Conservation (phyloP, 2,329 filamentous ascomycete genomes). For the Nannizzia gypsea region DNA sequence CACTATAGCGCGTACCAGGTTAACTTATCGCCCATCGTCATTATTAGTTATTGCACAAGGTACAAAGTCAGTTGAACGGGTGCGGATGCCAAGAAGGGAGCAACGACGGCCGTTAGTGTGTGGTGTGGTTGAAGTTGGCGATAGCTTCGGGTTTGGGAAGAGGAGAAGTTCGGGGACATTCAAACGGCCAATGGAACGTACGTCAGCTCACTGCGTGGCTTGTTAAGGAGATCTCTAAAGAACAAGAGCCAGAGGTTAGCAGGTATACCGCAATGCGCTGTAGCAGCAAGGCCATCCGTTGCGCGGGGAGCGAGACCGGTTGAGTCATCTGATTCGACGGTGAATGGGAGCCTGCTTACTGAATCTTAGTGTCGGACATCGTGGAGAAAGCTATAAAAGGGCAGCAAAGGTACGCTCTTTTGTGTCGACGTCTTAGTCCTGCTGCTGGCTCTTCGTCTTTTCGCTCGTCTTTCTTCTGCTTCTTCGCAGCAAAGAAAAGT, state of each 20-base stretch:
- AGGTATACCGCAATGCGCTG: not conserved
- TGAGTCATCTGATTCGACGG: conserved; percentile 15
- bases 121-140: conserved; percentile 5
- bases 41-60: not conserved
- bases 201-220: conserved; percentile 85
- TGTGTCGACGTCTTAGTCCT: not conserved
- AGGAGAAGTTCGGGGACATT: not conserved
- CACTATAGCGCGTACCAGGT: conserved; percentile 40
- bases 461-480: not conserved
- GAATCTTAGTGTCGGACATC: conserved; percentile 61
- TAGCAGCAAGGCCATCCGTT: not conserved
- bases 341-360: conserved; percentile 40
- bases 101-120: not conserved
- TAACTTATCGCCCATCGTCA: conserved; percentile 11
- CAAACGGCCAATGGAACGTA: conserved; percentile 38
- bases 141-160: conserved; percentile 8
- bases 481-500: not conserved
- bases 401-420: conserved; percentile 9
- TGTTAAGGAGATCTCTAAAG: conserved; percentile 70
- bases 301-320: conserved; percentile 1
- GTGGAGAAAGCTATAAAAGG: conserved; percentile 24
- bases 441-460: not conserved
- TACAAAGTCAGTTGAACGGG: conserved; percentile 11
- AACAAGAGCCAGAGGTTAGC: conserved; percentile 7
- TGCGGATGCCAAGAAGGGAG: conserved; percentile 10